phyloP scores from a whole-genome alignment of 2,329 filamentous ascomycete genomes.

The Fonsecaea nubica region DNA sequence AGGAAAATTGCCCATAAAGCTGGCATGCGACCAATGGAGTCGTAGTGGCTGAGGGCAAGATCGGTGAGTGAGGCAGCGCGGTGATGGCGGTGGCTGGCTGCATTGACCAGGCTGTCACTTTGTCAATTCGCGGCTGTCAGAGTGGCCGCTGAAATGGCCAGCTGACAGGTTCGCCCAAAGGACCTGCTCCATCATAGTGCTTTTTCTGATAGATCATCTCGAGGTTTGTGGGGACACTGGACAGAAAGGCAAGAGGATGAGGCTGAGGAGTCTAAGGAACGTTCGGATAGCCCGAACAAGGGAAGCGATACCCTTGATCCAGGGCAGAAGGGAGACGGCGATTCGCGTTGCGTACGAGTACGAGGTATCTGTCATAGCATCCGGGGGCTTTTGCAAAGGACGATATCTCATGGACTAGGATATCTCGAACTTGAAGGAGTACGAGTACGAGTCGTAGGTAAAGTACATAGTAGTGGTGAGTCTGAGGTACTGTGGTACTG shows the following conservation, averaged over 20 bases:
- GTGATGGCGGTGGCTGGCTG: slow-evolving; percentile 4
- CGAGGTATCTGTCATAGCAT: neutral
- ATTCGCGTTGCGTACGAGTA: neutral
- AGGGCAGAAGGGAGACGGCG: neutral
- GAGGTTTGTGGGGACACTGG: neutral
- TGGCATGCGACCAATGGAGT: neutral
- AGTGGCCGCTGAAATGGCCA: slow-evolving; percentile 2
- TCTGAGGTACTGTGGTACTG: neutral
- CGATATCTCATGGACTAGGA: neutral
- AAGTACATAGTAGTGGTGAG: too few relatives aligned
- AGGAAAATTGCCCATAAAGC: neutral
- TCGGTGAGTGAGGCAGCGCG: neutral
- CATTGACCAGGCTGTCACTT: slow-evolving; percentile 10
- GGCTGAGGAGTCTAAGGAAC: neutral
- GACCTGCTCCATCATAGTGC: neutral
- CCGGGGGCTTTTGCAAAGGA: neutral
- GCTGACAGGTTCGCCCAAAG: neutral
- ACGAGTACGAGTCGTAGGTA: neutral
- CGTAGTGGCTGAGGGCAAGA: neutral
- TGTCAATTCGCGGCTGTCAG: slow-evolving; percentile 1
- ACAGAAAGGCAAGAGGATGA: neutral
- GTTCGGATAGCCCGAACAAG: neutral
- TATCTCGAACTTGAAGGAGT: neutral
- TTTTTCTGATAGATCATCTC: slow-evolving; percentile 4
- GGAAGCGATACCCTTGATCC: neutral